Percentiles rank a stretch among this genome's conserved stretches.
Conservation (phyloP, 495 filamentous ascomycete genomes). For the Talaromyces proteolyticus region DNA sequence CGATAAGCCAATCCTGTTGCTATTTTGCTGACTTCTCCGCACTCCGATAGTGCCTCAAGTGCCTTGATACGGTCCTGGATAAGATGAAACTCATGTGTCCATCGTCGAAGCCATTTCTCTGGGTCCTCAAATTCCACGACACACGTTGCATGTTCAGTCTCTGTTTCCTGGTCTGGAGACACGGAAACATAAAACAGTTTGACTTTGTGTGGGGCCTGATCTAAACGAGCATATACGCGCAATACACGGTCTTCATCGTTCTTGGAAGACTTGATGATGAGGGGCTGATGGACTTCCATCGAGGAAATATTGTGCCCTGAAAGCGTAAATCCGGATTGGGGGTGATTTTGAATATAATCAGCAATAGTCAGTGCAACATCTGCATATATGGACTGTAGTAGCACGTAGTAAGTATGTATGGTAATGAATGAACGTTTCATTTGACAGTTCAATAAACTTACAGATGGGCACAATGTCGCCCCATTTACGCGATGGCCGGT, state of each 20-base stretch:
- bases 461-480: slow-evolving; percentile 31
- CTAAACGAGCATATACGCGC: slow-evolving; percentile 2
- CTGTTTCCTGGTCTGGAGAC: slow-evolving; percentile 21
- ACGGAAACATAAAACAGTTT: slow-evolving; percentile 1
- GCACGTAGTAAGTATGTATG: background rate
- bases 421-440: background rate
- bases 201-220: slow-evolving; percentile 1
- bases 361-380: slow-evolving; percentile 62
- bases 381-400: slow-evolving; percentile 41
- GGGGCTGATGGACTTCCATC: slow-evolving; percentile 18
- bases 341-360: slow-evolving; percentile 35
- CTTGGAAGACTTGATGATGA: slow-evolving; percentile 24
- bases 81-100: slow-evolving; percentile 36
- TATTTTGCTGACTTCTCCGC: too few relatives aligned
- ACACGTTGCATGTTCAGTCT: slow-evolving; percentile 44
- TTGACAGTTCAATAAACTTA: slow-evolving; percentile 18
- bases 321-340: slow-evolving; percentile 1
- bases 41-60: too few relatives aligned
- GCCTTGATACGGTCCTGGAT: too few relatives aligned
- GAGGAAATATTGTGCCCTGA: slow-evolving; percentile 18
- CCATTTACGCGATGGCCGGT: slow-evolving; percentile 7
- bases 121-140: slow-evolving; percentile 39
- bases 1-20: too few relatives aligned
- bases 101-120: slow-evolving; percentile 46
- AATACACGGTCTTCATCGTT: slow-evolving; percentile 9